phyloP scores from a whole-genome alignment of 129 eudicot species.

The Lactuca sativa region DNA sequence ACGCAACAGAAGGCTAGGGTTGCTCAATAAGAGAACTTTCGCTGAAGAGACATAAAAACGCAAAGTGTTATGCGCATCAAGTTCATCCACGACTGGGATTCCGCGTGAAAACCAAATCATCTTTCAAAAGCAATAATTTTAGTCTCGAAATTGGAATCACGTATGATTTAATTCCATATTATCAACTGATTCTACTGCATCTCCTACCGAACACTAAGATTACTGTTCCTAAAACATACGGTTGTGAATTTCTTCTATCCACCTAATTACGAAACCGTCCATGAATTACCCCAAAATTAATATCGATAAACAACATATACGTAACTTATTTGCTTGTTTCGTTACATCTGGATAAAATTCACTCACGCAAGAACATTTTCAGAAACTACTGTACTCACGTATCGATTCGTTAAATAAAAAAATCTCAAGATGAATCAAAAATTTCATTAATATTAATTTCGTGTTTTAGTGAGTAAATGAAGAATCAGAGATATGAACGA shows the following conservation, averaged over 20 bases:
- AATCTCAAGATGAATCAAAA: slow-evolving; percentile 4
- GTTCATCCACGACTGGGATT: neutral
- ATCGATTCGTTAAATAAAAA: neutral
- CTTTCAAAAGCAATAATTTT: neutral
- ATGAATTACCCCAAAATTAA: neutral
- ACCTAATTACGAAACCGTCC: neutral
- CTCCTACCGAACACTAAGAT: neutral
- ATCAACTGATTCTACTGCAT: neutral
- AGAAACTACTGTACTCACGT: neutral
- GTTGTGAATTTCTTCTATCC: neutral
- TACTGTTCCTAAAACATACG: neutral
- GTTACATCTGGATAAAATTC: slow-evolving; percentile 1
- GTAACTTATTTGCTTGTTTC: neutral
- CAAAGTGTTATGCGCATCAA: neutral
- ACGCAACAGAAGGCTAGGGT: neutral
- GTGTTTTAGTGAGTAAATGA: neutral
- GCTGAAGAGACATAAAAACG: neutral
- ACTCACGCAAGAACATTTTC: neutral
- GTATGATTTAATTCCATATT: neutral
- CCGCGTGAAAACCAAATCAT: neutral
- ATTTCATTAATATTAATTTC: neutral
- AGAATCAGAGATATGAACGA: neutral
- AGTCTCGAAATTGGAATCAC: neutral
- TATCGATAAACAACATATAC: neutral
- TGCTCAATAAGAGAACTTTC: neutral